Conservation (phyloP, 1,139 yeast species). For the Meyerozyma smithsonii region DNA sequence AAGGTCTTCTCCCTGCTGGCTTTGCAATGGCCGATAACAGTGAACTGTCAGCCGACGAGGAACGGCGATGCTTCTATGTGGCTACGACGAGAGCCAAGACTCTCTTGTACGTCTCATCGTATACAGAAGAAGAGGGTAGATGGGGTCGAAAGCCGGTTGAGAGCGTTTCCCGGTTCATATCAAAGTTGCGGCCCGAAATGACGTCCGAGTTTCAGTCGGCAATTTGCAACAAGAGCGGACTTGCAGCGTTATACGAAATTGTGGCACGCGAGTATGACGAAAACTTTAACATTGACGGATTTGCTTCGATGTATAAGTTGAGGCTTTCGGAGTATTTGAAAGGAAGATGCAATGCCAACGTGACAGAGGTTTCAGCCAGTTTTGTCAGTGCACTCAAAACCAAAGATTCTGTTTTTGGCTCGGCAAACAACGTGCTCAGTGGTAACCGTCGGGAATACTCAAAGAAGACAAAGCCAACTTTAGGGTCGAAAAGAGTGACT, state of each 20-base stretch:
- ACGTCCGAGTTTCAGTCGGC: slow-evolving; percentile 14
- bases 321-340: slow-evolving; percentile 5
- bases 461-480: slow-evolving; percentile 3
- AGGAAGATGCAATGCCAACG: slow-evolving; percentile 1
- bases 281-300: slow-evolving; percentile 8
- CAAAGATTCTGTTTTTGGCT: slow-evolving; percentile 6
- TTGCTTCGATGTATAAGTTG: slow-evolving; percentile 9
- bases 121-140: slow-evolving; percentile 18
- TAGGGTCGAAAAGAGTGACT: slow-evolving; percentile 11
- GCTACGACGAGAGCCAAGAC: slow-evolving; percentile 79
- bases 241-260: slow-evolving; percentile 16
- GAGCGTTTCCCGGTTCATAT: slow-evolving; percentile 29
- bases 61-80: slow-evolving; percentile 79
- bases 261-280: slow-evolving; percentile 9
- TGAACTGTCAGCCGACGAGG: slow-evolving; percentile 55
- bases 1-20: slow-evolving; percentile 53
- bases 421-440: neutral
- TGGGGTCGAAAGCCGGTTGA: slow-evolving; percentile 21
- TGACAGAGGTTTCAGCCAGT: slow-evolving; percentile 2
- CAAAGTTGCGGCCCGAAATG: slow-evolving; percentile 5
- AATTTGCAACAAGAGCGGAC: slow-evolving; percentile 13
- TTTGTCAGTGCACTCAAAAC: slow-evolving; percentile 1
- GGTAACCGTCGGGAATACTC: neutral
- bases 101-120: slow-evolving; percentile 33
- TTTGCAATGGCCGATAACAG: slow-evolving; percentile 31